Evolutionary conservation across 257 asterid genomes (phyloP).

Genomic region (Lithospermum erythrorhizon): DNA sequence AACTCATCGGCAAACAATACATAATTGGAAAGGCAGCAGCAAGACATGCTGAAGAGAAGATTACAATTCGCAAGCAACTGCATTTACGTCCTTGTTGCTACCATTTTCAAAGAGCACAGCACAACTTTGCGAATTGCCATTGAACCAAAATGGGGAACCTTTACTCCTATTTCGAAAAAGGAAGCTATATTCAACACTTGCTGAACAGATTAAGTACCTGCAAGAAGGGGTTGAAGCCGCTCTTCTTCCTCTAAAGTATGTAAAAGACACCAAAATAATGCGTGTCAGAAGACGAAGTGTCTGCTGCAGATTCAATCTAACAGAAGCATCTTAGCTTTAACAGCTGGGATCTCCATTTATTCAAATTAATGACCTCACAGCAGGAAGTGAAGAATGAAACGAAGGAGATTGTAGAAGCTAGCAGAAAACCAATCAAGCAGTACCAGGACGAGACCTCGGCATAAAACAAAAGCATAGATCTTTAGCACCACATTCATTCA

Average conservation of each 20-base stretch:
- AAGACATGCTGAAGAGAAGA: too few relatives aligned
- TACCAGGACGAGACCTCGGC: constrained; percentile 83
- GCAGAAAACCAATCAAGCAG: constrained; percentile 88
- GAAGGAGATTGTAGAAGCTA: constrained; percentile 59
- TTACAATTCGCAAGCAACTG: too few relatives aligned
- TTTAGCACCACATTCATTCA: constrained; percentile 34
- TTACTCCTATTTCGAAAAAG: constrained; percentile 6
- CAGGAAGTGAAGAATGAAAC: constrained; percentile 68
- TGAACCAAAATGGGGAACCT: background rate
- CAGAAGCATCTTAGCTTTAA: constrained; percentile 84
- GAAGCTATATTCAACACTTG: constrained; percentile 24
- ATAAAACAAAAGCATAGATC: constrained; percentile 50
- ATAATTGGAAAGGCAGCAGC: too few relatives aligned
- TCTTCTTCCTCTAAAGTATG: constrained; percentile 34
- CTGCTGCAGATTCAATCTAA: constrained; percentile 60
- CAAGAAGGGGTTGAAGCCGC: constrained; percentile 50
- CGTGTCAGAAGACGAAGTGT: constrained; percentile 43
- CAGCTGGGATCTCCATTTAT: constrained; percentile 78
- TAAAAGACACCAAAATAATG: constrained; percentile 45
- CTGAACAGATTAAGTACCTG: constrained; percentile 48
- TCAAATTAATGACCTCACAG: constrained; percentile 80
- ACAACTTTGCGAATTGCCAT: background rate
- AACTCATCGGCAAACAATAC: background rate
- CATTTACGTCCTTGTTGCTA: background rate
- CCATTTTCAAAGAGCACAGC: background rate